Conservation (phyloP, 495 filamentous ascomycete genomes). For the Aspergillus baeticus region DNA sequence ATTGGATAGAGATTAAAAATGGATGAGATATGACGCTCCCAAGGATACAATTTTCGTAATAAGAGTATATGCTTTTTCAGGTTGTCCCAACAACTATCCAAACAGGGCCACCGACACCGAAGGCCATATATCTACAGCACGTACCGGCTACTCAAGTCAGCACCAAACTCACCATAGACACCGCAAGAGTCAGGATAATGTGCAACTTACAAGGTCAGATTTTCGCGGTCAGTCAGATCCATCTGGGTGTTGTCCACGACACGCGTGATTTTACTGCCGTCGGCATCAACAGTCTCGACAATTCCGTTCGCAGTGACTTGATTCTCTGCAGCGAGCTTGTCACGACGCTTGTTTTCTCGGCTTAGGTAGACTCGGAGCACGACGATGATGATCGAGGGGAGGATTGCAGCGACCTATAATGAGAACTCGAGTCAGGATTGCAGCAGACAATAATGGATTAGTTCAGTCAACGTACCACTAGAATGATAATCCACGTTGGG, state of each 20-base stretch:
- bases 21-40: too few species aligned
- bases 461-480: conserved; percentile 30
- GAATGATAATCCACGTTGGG: conserved; percentile 40
- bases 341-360: conserved; percentile 35
- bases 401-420: conserved; percentile 26
- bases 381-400: conserved; percentile 28
- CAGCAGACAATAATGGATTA: too few species aligned
- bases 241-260: conserved; percentile 39
- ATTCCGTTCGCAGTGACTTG: conserved; percentile 28
- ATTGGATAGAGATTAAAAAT: too few species aligned
- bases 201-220: conserved; percentile 39
- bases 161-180: neutral
- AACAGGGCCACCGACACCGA: too few species aligned
- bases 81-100: too few species aligned
- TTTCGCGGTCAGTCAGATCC: conserved; percentile 42
- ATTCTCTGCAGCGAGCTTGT: conserved; percentile 21
- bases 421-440: too few species aligned
- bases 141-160: neutral
- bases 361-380: conserved; percentile 25
- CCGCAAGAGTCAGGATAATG: too few species aligned
- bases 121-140: neutral
- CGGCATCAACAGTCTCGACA: conserved; percentile 30
- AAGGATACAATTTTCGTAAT: too few species aligned
- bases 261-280: conserved; percentile 26
- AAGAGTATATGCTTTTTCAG: too few species aligned